These are phyloP conservation scores for Dictyostelium purpureum DNA, from an alignment of 78 protist species.

Conservation along the genomic window DNA sequence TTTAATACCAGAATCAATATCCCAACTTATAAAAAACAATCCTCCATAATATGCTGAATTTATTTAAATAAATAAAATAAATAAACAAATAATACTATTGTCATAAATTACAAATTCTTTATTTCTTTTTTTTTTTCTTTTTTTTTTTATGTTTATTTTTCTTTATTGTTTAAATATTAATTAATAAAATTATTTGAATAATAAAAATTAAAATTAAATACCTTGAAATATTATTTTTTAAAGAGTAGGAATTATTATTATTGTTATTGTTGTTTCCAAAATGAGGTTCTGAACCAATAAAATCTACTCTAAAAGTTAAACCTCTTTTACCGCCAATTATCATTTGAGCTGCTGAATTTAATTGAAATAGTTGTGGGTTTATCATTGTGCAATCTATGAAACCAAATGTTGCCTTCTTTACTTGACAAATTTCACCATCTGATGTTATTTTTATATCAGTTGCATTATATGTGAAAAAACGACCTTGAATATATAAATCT, in stretches of 20 bases:
- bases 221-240: no score
- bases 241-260: background rate
- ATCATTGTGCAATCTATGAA: background rate
- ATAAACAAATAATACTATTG: no score
- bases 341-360: background rate
- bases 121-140: no score
- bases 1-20: no score
- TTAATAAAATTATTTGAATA: no score
- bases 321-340: background rate
- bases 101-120: no score
- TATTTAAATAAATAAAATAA: no score
- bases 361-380: background rate
- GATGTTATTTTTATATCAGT: background rate
- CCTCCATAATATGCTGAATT: no score
- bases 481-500: background rate
- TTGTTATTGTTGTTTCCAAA: background rate
- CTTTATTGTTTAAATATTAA: no score
- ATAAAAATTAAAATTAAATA: no score
- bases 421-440: background rate
- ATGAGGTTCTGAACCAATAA: background rate
- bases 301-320: background rate
- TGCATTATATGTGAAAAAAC: background rate
- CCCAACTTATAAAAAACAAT: no score
- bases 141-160: no score
- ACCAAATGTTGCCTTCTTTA: background rate